These are phyloP conservation scores for Thermothelomyces thermophilus DNA, from an alignment of 2,329 filamentous ascomycete species.

Conservation along the genomic window DNA sequence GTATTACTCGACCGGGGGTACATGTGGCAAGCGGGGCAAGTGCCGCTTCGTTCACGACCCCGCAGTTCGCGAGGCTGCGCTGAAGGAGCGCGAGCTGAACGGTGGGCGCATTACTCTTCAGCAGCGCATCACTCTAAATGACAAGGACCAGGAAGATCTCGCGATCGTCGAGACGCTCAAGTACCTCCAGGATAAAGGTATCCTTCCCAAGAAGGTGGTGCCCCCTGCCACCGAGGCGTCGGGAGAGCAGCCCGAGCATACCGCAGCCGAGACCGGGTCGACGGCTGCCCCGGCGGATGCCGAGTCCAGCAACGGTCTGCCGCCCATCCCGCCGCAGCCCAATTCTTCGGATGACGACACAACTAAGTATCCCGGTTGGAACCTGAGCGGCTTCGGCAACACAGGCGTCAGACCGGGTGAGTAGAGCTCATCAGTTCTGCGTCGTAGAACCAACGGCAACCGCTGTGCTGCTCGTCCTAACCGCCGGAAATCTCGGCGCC, in stretches of 20 bases:
- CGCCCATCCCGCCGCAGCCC: slow-evolving; percentile 32
- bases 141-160: slow-evolving; percentile 62
- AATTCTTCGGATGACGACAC: slow-evolving; percentile 24
- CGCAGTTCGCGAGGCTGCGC: slow-evolving; percentile 54
- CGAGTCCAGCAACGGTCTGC: slow-evolving; percentile 25
- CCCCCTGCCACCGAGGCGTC: slow-evolving; percentile 18
- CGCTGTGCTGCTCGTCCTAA: not conserved
- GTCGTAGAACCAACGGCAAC: not conserved
- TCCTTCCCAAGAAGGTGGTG: slow-evolving; percentile 38
- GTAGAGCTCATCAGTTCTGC: slow-evolving; percentile 15
- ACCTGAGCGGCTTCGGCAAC: slow-evolving; percentile 36
- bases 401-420: slow-evolving; percentile 33
- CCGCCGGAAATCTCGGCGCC: not conserved
- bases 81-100: slow-evolving; percentile 58
- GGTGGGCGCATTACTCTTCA: slow-evolving; percentile 60
- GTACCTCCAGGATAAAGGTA: slow-evolving; percentile 55
- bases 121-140: slow-evolving; percentile 59
- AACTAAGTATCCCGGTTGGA: slow-evolving; percentile 35
- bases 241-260: slow-evolving; percentile 21
- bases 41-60: slow-evolving; percentile 65
- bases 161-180: slow-evolving; percentile 60
- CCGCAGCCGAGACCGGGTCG: slow-evolving; percentile 6
- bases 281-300: slow-evolving; percentile 24
- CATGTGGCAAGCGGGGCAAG: slow-evolving; percentile 67
- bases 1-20: slow-evolving; percentile 63